Conservation (phyloP, 139 green algal species). For the Chlorella vulgaris region DNA sequence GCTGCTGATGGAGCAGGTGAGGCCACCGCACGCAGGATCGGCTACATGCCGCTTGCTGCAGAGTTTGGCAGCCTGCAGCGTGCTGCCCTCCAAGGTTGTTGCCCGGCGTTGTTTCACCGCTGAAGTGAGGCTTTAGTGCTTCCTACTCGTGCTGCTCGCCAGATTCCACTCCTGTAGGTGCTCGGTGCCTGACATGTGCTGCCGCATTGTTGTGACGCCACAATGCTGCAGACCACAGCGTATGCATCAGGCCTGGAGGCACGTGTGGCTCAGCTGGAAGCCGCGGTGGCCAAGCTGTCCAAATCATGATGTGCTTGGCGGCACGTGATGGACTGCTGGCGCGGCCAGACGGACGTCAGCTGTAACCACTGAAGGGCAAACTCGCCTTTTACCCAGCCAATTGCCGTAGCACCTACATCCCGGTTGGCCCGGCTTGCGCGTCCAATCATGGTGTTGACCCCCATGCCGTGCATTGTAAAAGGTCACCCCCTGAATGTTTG, state of each 20-base stretch:
- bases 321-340: neutral
- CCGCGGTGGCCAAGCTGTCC: constrained; percentile 16
- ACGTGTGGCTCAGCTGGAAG: constrained; percentile 32
- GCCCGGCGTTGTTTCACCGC: no score
- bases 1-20: constrained; percentile 35
- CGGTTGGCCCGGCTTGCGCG: no score
- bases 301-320: neutral
- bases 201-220: neutral
- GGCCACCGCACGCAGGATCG: neutral
- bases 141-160: no score
- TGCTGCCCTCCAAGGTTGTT: no score
- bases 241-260: constrained; percentile 8
- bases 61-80: neutral
- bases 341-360: neutral
- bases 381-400: neutral
- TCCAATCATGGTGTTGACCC: no score
- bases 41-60: neutral
- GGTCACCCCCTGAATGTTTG: no score
- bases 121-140: no score
- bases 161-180: neutral
- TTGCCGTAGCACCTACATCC: no score
- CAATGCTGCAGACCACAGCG: constrained; percentile 19
- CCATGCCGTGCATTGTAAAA: no score
- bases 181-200: neutral
- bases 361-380: neutral